These are phyloP conservation scores for Scalesia atractyloides DNA, from an alignment of 129 eudicot species.

Conservation along the genomic window DNA sequence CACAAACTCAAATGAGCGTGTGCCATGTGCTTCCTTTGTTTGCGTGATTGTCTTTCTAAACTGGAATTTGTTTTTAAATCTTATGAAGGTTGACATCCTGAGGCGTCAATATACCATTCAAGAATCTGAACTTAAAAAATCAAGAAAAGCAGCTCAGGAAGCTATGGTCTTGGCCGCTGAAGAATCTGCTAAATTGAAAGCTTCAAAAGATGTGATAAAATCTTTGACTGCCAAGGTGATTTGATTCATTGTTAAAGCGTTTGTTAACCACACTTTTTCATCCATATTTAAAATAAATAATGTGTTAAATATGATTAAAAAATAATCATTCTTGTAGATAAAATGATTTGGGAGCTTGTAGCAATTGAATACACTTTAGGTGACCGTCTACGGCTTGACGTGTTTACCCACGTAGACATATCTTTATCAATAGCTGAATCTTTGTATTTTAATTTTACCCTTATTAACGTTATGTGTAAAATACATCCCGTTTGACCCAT, in stretches of 20 bases:
- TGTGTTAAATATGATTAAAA: background rate
- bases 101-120: slow-evolving; percentile 61
- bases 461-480: too few species aligned
- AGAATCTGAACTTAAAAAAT: slow-evolving; percentile 73
- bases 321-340: background rate
- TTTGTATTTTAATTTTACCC: too few species aligned
- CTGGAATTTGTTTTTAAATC: background rate
- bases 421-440: too few species aligned
- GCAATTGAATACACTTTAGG: background rate
- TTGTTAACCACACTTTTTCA: background rate
- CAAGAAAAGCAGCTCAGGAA: slow-evolving; percentile 73
- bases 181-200: slow-evolving; percentile 84
- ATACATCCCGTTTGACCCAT: too few species aligned
- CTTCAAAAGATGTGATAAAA: slow-evolving; percentile 95
- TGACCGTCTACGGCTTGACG: background rate
- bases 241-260: background rate
- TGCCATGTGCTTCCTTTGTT: background rate
- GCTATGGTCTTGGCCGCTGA: slow-evolving; percentile 74
- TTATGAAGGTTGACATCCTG: slow-evolving; percentile 57
- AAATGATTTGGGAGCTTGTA: background rate
- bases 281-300: background rate
- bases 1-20: background rate
- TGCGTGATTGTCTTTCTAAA: background rate
- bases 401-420: too few species aligned
- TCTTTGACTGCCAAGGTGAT: slow-evolving; percentile 82